These are phyloP conservation scores for Colletotrichum noveboracense DNA, from an alignment of 2,329 filamentous ascomycete genomes.

Conservation along the genomic window DNA sequence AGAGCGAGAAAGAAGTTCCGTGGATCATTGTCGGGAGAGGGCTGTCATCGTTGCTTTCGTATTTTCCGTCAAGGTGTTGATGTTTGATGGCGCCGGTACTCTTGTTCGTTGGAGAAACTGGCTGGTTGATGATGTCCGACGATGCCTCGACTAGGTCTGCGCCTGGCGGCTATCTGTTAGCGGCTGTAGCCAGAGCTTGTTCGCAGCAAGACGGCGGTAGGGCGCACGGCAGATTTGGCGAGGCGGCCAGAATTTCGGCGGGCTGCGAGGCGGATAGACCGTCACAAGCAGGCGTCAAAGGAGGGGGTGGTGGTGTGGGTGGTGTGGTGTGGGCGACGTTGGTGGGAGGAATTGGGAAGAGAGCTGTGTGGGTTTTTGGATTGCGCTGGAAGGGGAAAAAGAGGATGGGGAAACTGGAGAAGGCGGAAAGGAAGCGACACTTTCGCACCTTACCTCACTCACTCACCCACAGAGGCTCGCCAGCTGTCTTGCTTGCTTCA, in stretches of 20 bases:
- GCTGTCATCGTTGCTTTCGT: conserved; percentile 37
- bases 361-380: conserved; percentile 20
- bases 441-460: neutral
- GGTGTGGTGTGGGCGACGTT: conserved; percentile 9
- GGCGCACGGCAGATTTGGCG: conserved; percentile 1
- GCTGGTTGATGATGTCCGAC: neutral
- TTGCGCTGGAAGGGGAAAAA: conserved; percentile 19
- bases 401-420: conserved; percentile 20
- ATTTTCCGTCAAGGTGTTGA: conserved; percentile 10
- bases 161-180: conserved; percentile 11
- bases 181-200: neutral
- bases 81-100: conserved; percentile 6
- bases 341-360: conserved; percentile 17
- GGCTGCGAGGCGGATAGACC: conserved; percentile 5
- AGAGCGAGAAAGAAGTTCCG: conserved; percentile 53
- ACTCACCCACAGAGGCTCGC: conserved; percentile 9
- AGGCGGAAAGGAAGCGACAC: conserved; percentile 6
- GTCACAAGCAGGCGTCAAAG: neutral
- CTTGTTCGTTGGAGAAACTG: neutral
- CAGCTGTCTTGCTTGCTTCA: neutral
- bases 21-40: conserved; percentile 60
- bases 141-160: conserved; percentile 3
- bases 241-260: conserved; percentile 6
- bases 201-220: neutral
- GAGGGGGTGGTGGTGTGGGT: conserved; percentile 10